Conservation (phyloP, 176 grass and related monocot species). For the Alopecurus myosuroides region DNA sequence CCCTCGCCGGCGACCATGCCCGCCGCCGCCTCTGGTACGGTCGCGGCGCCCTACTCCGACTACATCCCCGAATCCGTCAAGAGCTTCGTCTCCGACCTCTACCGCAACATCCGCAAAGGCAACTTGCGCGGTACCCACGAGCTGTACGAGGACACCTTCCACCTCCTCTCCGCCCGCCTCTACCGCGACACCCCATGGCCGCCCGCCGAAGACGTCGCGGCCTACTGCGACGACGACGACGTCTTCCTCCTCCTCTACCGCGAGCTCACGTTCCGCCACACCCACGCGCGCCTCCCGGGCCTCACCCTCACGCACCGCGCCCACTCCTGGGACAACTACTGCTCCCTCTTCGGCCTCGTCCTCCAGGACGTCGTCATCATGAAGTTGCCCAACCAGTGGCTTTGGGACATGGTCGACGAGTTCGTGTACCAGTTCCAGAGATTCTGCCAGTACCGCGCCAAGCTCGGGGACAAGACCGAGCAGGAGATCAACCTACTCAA, state of each 20-base stretch:
- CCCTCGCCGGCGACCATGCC: conserved; percentile 7
- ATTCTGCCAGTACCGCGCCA: conserved; percentile 81
- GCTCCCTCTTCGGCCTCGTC: conserved; percentile 77
- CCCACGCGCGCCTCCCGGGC: conserved; percentile 55
- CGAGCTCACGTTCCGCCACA: conserved; percentile 95
- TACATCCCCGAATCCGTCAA: conserved; percentile 92
- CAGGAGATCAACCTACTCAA: conserved; percentile 72
- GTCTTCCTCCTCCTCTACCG: conserved; percentile 91
- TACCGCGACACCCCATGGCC: conserved; percentile 82
- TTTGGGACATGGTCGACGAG: conserved; percentile 96
- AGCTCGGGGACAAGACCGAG: conserved; percentile 66
- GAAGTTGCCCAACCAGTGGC: conserved; percentile 93
- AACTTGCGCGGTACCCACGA: conserved; percentile 84
- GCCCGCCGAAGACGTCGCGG: conserved; percentile 55
- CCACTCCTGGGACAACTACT: conserved; percentile 94
- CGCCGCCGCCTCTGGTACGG: neutral
- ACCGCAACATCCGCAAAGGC: conserved; percentile 87
- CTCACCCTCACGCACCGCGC: conserved; percentile 53
- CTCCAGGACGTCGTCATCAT: conserved; percentile 76
- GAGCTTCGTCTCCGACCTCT: conserved; percentile 84
- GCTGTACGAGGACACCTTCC: conserved; percentile 94
- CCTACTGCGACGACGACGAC: conserved; percentile 81
- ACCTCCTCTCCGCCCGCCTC: conserved; percentile 73
- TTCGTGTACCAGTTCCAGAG: conserved; percentile 94
- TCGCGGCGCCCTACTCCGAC: conserved; percentile 48